These are phyloP conservation scores for Ganoderma resinaceum DNA, from an alignment of 1,284 basidiomycete species.

Conservation along the genomic window DNA sequence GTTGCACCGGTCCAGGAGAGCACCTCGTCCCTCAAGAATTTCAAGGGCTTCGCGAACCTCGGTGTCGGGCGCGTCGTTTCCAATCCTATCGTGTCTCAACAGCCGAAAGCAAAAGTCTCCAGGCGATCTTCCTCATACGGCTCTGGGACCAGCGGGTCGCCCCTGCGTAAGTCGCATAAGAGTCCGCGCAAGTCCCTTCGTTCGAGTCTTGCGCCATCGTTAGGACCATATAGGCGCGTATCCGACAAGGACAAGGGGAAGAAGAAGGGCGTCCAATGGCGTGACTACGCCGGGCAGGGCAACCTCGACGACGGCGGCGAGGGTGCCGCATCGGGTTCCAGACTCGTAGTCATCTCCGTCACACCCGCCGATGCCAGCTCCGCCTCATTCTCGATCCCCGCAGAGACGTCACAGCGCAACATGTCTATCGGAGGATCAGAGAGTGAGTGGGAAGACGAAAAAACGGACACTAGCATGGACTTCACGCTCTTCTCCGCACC, in stretches of 20 bases:
- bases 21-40: conserved; percentile 34
- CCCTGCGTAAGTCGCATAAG: conserved; percentile 47
- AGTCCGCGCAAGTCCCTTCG: conserved; percentile 78
- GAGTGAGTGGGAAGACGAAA: conserved; percentile 90
- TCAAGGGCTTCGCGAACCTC: conserved; percentile 50
- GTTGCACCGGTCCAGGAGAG: conserved; percentile 30
- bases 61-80: conserved; percentile 45
- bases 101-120: conserved; percentile 42
- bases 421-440: conserved; percentile 68
- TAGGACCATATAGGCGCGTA: conserved; percentile 64
- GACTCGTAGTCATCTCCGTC: conserved; percentile 33
- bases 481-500: conserved; percentile 51
- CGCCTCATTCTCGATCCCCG: conserved; percentile 30
- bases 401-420: conserved; percentile 35
- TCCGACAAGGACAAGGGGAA: conserved; percentile 67
- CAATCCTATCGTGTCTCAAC: conserved; percentile 52
- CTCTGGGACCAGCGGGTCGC: conserved; percentile 42
- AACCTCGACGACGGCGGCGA: conserved; percentile 74
- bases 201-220: conserved; percentile 56
- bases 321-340: conserved; percentile 27
- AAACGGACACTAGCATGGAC: conserved; percentile 75
- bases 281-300: conserved; percentile 87
- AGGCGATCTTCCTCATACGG: conserved; percentile 62
- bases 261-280: conserved; percentile 90
- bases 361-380: conserved; percentile 44